Evolutionary conservation across 805 yeast species (phyloP).

Genomic region (Zygoascus flipseniorum): DNA sequence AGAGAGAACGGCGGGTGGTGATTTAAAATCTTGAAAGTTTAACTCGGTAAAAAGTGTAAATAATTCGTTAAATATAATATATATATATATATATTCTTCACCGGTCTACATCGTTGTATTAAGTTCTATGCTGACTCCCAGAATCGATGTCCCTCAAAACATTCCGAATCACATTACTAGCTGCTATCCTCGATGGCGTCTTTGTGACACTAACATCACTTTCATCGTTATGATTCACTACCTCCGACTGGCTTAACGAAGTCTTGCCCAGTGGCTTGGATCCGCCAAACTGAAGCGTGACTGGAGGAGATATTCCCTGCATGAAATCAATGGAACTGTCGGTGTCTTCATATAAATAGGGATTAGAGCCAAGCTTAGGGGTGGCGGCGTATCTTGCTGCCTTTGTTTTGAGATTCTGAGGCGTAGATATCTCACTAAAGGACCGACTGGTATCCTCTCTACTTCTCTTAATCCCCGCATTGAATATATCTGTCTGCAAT

Average conservation of each 20-base stretch:
- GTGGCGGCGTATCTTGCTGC: slow-evolving; percentile 6
- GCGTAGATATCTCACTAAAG: not conserved
- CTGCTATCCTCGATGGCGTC: slow-evolving; percentile 20
- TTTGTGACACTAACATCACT: slow-evolving; percentile 4
- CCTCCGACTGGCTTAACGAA: not conserved
- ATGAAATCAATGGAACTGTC: slow-evolving; percentile 6
- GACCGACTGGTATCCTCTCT: not conserved
- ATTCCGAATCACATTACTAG: slow-evolving; percentile 15
- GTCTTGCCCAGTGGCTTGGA: not conserved
- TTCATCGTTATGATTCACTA: not conserved
- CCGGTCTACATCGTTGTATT: too few species aligned
- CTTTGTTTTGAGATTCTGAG: slow-evolving; percentile 4
- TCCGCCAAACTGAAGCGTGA: slow-evolving; percentile 15
- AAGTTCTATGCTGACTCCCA: slow-evolving; percentile 6
- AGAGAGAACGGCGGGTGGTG: not conserved
- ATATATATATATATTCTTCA: too few species aligned
- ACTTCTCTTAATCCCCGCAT: not conserved
- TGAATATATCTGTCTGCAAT: slow-evolving; percentile 2
- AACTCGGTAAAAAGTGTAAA: too few species aligned
- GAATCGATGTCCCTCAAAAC: slow-evolving; percentile 17
- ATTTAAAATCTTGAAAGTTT: not conserved
- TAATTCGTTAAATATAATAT: too few species aligned
- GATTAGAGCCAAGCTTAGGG: slow-evolving; percentile 4
- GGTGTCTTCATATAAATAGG: slow-evolving; percentile 5
- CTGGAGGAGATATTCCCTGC: slow-evolving; percentile 22